Evolutionary conservation across 2,329 filamentous ascomycete species (phyloP).

Genomic region (Didymella lethalis): DNA sequence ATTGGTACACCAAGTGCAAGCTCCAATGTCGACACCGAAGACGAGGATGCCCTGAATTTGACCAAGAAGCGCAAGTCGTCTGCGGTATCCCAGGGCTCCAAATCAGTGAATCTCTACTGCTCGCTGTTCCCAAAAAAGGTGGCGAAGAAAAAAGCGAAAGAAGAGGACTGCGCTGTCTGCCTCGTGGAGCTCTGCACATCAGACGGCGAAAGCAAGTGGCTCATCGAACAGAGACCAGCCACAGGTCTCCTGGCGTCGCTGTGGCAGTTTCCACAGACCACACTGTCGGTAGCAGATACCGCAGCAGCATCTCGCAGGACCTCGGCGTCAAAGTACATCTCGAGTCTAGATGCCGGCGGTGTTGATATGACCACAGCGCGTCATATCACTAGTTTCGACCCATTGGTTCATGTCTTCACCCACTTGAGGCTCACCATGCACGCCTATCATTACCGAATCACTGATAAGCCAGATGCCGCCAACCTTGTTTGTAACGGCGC

Average conservation of each 20-base stretch:
- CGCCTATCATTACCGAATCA: conserved; percentile 36
- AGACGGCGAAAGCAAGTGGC: conserved; percentile 36
- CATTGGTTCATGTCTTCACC: conserved; percentile 47
- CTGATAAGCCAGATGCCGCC: conserved; percentile 17
- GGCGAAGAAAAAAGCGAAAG: conserved; percentile 45
- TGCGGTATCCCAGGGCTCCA: conserved; percentile 15
- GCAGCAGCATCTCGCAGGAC: conserved; percentile 35
- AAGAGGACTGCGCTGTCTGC: conserved; percentile 47
- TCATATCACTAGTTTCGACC: conserved; percentile 33
- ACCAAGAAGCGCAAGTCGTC: conserved; percentile 39
- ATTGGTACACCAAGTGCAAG: conserved; percentile 28
- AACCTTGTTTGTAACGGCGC: conserved; percentile 23
- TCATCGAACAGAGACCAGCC: conserved; percentile 48
- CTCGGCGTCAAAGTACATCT: conserved; percentile 33
- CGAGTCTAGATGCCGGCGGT: conserved; percentile 24
- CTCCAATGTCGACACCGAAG: conserved; percentile 19
- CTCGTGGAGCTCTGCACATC: conserved; percentile 33
- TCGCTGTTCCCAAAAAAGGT: conserved; percentile 48
- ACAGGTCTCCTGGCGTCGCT: conserved; percentile 42
- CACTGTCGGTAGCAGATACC: conserved; percentile 28
- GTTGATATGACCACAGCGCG: conserved; percentile 29
- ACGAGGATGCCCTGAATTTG: conserved; percentile 5
- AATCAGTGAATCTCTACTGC: conserved; percentile 38
- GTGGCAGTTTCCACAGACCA: conserved; percentile 47
- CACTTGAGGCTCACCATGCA: conserved; percentile 50